These are phyloP conservation scores for Nemania diffusa DNA, from an alignment of 2,329 filamentous ascomycete species.

Conservation along the genomic window DNA sequence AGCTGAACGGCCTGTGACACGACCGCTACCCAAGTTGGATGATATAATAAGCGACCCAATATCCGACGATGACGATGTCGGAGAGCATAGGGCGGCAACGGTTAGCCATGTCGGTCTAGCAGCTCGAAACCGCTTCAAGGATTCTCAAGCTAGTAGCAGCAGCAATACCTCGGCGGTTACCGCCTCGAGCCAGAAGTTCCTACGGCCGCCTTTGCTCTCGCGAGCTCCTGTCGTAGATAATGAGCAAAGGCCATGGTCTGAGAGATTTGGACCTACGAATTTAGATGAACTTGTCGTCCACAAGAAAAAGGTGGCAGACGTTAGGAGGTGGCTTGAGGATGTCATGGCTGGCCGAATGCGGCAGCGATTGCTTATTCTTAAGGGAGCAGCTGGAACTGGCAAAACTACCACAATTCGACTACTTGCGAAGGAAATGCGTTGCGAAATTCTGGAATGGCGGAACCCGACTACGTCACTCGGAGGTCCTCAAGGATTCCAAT, in stretches of 20 bases:
- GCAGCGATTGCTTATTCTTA: slow-evolving; percentile 83
- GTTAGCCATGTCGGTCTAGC: slow-evolving; percentile 67
- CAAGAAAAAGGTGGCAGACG: slow-evolving; percentile 91
- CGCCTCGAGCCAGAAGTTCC: slow-evolving; percentile 62
- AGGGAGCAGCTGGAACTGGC: slow-evolving; percentile 89
- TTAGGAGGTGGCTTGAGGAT: slow-evolving; percentile 82
- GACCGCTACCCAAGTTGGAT: slow-evolving; percentile 53
- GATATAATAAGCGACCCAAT: slow-evolving; percentile 67
- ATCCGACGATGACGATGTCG: slow-evolving; percentile 69
- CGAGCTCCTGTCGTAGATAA: slow-evolving; percentile 52
- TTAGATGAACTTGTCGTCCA: slow-evolving; percentile 91
- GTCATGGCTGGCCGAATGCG: slow-evolving; percentile 72
- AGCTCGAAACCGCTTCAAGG: slow-evolving; percentile 64
- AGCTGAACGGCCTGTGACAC: slow-evolving; percentile 59
- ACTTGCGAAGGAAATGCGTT: slow-evolving; percentile 79
- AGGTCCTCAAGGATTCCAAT: slow-evolving; percentile 70
- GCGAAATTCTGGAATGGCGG: slow-evolving; percentile 88
- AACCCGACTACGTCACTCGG: slow-evolving; percentile 75
- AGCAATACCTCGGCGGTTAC: slow-evolving; percentile 32
- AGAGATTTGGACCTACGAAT: slow-evolving; percentile 79
- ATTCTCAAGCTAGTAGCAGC: slow-evolving; percentile 47
- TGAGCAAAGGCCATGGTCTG: slow-evolving; percentile 83
- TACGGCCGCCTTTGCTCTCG: slow-evolving; percentile 54
- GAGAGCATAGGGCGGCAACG: slow-evolving; percentile 60
- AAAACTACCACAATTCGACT: slow-evolving; percentile 90